phyloP scores from a whole-genome alignment of 2,329 filamentous ascomycete genomes.

The Pseudogymnoascus sp. region DNA sequence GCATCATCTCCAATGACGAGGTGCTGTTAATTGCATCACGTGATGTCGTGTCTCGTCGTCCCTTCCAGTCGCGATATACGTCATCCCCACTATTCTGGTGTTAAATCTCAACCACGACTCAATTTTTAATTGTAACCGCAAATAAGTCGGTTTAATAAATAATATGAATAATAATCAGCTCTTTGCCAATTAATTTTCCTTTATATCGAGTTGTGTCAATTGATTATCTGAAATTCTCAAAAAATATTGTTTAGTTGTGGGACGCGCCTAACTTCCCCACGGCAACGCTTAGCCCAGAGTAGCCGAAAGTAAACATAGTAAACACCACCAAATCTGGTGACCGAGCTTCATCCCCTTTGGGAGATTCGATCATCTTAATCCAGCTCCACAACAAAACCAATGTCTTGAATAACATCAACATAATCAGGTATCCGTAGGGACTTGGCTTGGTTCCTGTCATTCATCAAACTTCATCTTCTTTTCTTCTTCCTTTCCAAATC shows the following conservation, averaged over 20 bases:
- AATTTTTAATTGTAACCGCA: background rate
- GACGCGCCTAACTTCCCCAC: conserved; percentile 7
- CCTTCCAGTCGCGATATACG: background rate
- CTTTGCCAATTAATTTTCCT: background rate
- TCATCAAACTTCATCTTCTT: background rate
- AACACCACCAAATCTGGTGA: conserved; percentile 2
- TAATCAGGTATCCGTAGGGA: conserved; percentile 6
- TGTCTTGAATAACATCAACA: conserved; percentile 8
- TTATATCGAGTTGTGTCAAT: background rate
- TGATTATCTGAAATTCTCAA: background rate
- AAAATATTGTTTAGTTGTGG: conserved; percentile 4
- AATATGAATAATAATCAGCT: background rate
- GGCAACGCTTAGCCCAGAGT: conserved; percentile 3
- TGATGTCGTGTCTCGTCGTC: background rate
- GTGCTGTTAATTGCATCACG: background rate
- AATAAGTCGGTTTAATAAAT: background rate
- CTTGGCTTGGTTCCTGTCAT: conserved; percentile 6
- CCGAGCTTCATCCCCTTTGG: conserved; percentile 8
- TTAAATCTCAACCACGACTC: background rate
- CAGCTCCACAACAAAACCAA: conserved; percentile 6
- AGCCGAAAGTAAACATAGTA: conserved; percentile 3
- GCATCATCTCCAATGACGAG: background rate
- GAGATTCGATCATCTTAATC: conserved; percentile 7
- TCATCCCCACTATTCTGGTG: background rate
- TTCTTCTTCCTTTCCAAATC: conserved; percentile 1